These are phyloP conservation scores for Diaporthe australafricana DNA, from an alignment of 2,329 filamentous ascomycete species.

Conservation along the genomic window DNA sequence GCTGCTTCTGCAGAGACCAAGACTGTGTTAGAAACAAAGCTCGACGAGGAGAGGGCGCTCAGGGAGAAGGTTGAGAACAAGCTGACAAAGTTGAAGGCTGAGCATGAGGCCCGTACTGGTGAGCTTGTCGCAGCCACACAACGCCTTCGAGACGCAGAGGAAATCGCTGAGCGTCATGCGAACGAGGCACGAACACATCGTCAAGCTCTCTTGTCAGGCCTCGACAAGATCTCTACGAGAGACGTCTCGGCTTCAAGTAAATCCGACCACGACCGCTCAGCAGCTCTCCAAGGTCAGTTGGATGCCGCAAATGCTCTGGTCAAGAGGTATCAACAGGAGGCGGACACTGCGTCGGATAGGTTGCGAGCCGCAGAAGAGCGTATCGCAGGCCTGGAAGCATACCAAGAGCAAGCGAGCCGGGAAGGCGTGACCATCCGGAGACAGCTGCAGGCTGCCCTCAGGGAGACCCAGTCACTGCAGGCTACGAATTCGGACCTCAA, in stretches of 20 bases:
- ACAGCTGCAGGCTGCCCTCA: conserved; percentile 86
- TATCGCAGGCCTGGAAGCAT: conserved; percentile 94
- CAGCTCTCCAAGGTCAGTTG: conserved; percentile 83
- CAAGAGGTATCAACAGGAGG: conserved; percentile 89
- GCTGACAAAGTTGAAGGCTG: conserved; percentile 79
- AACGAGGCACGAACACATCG: conserved; percentile 89
- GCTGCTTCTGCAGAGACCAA: conserved; percentile 83
- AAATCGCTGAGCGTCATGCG: conserved; percentile 87
- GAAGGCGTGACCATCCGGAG: conserved; percentile 91
- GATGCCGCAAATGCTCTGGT: conserved; percentile 82
- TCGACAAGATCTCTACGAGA: conserved; percentile 77
- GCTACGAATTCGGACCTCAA: conserved; percentile 85
- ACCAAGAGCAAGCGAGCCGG: conserved; percentile 95
- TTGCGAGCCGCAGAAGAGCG: conserved; percentile 93
- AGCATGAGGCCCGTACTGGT: conserved; percentile 82
- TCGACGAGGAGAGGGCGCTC: conserved; percentile 84
- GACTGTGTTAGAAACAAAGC: conserved; percentile 79
- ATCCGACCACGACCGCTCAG: conserved; percentile 73
- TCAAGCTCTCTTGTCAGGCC: conserved; percentile 82
- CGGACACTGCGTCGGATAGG: conserved; percentile 87
- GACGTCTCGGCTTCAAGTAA: conserved; percentile 60
- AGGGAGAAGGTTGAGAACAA: conserved; percentile 82
- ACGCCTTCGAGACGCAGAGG: conserved; percentile 85
- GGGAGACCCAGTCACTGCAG: conserved; percentile 85
- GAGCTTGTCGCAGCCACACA: conserved; percentile 82